Evolutionary conservation across 1,284 basidiomycete species (phyloP).

Genomic region (Psilocybe mexicana): DNA sequence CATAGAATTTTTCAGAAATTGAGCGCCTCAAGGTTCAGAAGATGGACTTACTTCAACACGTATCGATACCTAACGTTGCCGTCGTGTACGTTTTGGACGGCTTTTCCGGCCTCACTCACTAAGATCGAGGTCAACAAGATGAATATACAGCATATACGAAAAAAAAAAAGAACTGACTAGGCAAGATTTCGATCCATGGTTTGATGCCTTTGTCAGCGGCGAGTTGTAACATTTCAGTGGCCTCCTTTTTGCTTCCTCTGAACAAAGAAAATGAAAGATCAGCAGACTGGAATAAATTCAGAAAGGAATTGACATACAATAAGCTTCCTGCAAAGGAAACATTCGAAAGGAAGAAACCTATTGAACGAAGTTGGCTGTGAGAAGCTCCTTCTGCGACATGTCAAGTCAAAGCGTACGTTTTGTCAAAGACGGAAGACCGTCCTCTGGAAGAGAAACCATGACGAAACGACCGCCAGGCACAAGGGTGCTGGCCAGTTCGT

Average conservation of each 20-base stretch:
- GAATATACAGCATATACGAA: background rate
- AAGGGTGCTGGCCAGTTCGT: slow-evolving; percentile 24
- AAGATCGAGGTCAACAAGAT: background rate
- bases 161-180: slow-evolving; percentile 21
- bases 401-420: slow-evolving; percentile 13
- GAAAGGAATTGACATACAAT: slow-evolving; percentile 20
- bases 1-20: background rate
- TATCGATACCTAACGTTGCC: slow-evolving; percentile 27
- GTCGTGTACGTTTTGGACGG: slow-evolving; percentile 28
- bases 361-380: background rate
- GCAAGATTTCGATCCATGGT: slow-evolving; percentile 29
- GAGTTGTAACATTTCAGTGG: slow-evolving; percentile 57
- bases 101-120: slow-evolving; percentile 31
- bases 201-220: slow-evolving; percentile 49
- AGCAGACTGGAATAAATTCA: slow-evolving; percentile 8
- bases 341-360: slow-evolving; percentile 24
- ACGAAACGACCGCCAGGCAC: slow-evolving; percentile 27
- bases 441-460: slow-evolving; percentile 37
- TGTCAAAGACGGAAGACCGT: slow-evolving; percentile 24
- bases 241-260: slow-evolving; percentile 68
- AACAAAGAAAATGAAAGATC: slow-evolving; percentile 24
- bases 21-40: background rate
- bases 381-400: background rate
- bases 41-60: slow-evolving; percentile 31
- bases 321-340: slow-evolving; percentile 29